Conservation (phyloP, 2,329 filamentous ascomycete species). For the Penicillium sp. region DNA sequence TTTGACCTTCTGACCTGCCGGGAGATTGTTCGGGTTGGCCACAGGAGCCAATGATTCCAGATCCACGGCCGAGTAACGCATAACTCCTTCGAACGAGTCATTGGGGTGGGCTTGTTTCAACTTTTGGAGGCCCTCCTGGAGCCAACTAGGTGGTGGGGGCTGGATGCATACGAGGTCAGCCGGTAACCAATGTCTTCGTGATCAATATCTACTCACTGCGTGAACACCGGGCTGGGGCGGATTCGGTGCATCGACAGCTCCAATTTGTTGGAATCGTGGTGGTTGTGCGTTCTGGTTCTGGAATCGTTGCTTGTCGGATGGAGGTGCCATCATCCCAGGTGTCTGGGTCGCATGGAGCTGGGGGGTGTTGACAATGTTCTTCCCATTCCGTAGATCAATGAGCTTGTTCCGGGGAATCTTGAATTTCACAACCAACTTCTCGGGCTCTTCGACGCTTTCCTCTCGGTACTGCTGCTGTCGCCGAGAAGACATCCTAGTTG, state of each 20-base stretch:
- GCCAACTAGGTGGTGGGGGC: constrained; percentile 88
- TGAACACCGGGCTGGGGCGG: constrained; percentile 47
- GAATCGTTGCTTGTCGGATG: constrained; percentile 37
- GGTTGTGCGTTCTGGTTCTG: constrained; percentile 19
- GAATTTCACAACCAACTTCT: constrained; percentile 74
- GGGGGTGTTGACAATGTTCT: constrained; percentile 38
- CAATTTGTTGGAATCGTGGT: constrained; percentile 42
- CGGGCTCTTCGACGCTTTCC: constrained; percentile 74
- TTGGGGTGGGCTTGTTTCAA: constrained; percentile 73
- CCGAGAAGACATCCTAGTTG: constrained; percentile 64
- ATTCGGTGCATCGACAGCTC: constrained; percentile 51
- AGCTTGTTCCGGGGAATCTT: constrained; percentile 74
- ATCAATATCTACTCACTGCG: constrained; percentile 46
- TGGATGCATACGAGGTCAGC: constrained; percentile 44
- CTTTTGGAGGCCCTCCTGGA: constrained; percentile 71
- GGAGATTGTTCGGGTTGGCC: constrained; percentile 54
- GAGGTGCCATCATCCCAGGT: constrained; percentile 57
- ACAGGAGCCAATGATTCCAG: constrained; percentile 69
- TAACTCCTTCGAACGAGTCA: constrained; percentile 84
- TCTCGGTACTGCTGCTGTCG: constrained; percentile 73
- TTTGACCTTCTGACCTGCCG: constrained; percentile 66
- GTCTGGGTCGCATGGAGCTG: constrained; percentile 63
- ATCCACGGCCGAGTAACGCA: constrained; percentile 87
- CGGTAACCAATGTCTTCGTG: constrained; percentile 12
- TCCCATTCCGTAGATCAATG: constrained; percentile 23